phyloP scores from a whole-genome alignment of 768 basidiomycete species.

The Mrakia gelida region DNA sequence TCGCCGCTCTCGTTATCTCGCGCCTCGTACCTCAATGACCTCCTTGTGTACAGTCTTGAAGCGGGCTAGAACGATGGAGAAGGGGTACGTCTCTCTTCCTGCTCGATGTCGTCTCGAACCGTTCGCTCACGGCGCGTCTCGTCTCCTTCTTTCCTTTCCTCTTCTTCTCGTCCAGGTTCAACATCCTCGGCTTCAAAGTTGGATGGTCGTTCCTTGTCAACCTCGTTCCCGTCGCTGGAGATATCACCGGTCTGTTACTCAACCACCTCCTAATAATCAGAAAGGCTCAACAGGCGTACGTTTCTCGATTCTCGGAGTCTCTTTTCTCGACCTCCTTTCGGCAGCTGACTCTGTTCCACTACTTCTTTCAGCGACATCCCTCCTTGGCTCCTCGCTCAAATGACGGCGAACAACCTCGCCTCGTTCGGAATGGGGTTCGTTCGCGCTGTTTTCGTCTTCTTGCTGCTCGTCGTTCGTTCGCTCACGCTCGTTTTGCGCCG shows the following conservation, averaged over 20 bases:
- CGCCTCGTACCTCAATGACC: no score
- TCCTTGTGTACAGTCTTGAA: not conserved
- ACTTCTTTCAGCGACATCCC: not conserved
- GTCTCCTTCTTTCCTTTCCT: not conserved
- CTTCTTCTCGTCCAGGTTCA: not conserved
- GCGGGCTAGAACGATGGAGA: not conserved
- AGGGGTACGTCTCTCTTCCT: not conserved
- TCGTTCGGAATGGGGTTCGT: slow-evolving; percentile 5
- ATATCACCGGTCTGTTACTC: not conserved
- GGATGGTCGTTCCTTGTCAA: not conserved
- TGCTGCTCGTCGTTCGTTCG: not conserved
- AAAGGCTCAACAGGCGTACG: not conserved
- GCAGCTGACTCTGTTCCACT: no score
- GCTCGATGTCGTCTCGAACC: not conserved
- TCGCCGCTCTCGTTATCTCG: no score
- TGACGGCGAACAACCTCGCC: not conserved
- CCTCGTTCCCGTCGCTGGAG: slow-evolving; percentile 1
- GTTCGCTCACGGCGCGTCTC: not conserved
- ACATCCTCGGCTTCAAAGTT: slow-evolving; percentile 9
- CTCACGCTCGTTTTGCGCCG: not conserved
- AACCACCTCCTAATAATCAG: not conserved
- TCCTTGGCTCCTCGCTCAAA: not conserved
- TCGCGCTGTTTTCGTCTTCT: not conserved
- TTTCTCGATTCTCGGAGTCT: no score
- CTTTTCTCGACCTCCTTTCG: no score